phyloP scores from a whole-genome alignment of 2,329 filamentous ascomycete species.

The Pestalotiopsis sp. region DNA sequence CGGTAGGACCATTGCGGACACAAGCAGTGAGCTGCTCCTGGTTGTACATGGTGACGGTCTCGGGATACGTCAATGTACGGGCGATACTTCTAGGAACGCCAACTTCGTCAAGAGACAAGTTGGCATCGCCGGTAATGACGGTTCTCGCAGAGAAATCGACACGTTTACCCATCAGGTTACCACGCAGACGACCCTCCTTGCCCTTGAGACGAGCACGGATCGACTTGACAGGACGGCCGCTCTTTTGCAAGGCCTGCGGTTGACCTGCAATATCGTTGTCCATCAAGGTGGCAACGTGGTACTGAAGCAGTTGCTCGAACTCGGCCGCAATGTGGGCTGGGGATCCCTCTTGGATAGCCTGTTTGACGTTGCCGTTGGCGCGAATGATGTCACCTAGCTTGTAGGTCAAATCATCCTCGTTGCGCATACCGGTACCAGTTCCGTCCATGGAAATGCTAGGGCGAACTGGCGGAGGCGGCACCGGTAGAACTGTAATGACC shows the following conservation, averaged over 20 bases:
- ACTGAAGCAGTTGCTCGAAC: slow-evolving; percentile 90
- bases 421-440: slow-evolving; percentile 85
- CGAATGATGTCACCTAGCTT: slow-evolving; percentile 98
- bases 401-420: slow-evolving; percentile 99
- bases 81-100: slow-evolving; percentile 95
- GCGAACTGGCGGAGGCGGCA: slow-evolving; percentile 91
- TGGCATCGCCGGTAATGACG: slow-evolving; percentile 98
- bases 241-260: slow-evolving; percentile 94
- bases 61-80: slow-evolving; percentile 89
- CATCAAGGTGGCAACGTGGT: slow-evolving; percentile 99
- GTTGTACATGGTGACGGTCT: slow-evolving; percentile 97
- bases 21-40: slow-evolving; percentile 87
- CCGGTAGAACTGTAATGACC: slow-evolving; percentile 91
- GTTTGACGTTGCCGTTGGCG: slow-evolving; percentile 90
- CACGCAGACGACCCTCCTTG: slow-evolving; percentile 95
- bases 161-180: slow-evolving; percentile 99
- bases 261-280: slow-evolving; percentile 98
- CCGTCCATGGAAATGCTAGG: slow-evolving; percentile 98
- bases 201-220: slow-evolving; percentile 97
- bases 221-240: slow-evolving; percentile 92
- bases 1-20: slow-evolving; percentile 90
- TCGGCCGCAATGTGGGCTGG: slow-evolving; percentile 88
- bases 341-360: slow-evolving; percentile 87
- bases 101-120: slow-evolving; percentile 93
- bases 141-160: slow-evolving; percentile 99